These are phyloP conservation scores for Cyclotella choctawhatcheeana DNA, from an alignment of 108 stramenopile species.

Conservation along the genomic window DNA sequence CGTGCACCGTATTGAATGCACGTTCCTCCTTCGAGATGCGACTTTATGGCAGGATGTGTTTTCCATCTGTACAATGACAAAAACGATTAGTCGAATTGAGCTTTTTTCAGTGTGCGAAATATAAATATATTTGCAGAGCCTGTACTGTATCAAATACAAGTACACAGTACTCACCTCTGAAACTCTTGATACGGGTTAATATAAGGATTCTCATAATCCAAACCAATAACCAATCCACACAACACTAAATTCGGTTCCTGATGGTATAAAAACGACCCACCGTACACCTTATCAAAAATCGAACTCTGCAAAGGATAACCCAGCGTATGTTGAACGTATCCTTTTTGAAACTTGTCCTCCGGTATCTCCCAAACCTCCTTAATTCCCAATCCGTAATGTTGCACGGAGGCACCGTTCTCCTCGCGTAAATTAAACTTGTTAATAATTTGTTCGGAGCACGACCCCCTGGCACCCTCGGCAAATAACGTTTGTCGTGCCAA, in stretches of 20 bases:
- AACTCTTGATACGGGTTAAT: slow-evolving; percentile 98
- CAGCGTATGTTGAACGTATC: slow-evolving; percentile 97
- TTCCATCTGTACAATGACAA: slow-evolving; percentile 69
- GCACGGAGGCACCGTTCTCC: slow-evolving; percentile 68
- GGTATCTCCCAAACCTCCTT: slow-evolving; percentile 99
- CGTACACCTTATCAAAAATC: slow-evolving; percentile 80
- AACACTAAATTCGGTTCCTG: slow-evolving; percentile 95
- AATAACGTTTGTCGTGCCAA: slow-evolving; percentile 96
- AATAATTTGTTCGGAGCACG: slow-evolving; percentile 94
- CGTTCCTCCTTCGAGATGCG: slow-evolving; percentile 92
- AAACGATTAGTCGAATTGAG: not conserved
- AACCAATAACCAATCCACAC: slow-evolving; percentile 95
- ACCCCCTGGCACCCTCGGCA: slow-evolving; percentile 98
- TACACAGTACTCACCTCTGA: slow-evolving; percentile 65
- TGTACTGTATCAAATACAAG: too few relatives aligned
- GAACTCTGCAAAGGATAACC: slow-evolving; percentile 94
- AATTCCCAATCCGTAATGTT: slow-evolving; percentile 98
- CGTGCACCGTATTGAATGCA: slow-evolving; percentile 98
- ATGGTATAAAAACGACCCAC: slow-evolving; percentile 97
- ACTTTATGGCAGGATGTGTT: slow-evolving; percentile 91
- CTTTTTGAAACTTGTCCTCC: slow-evolving; percentile 85
- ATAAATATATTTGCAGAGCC: too few relatives aligned
- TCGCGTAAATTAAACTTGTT: slow-evolving; percentile 85
- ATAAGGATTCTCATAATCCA: slow-evolving; percentile 99
- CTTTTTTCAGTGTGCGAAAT: too few relatives aligned